Conservation (phyloP, 495 filamentous ascomycete genomes). For the Podospora australis region DNA sequence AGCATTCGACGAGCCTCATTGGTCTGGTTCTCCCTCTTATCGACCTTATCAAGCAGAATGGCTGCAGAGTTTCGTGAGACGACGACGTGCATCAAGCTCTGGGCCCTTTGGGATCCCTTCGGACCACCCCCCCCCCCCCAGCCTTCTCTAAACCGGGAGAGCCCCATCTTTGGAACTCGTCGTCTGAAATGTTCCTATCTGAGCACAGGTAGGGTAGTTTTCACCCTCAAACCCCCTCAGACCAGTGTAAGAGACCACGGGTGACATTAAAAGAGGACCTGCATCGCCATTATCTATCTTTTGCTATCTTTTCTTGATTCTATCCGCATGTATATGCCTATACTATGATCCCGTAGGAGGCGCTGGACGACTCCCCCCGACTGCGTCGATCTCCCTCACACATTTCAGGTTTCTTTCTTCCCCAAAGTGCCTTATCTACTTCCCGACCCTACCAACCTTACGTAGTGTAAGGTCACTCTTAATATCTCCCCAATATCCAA, state of each 20-base stretch:
- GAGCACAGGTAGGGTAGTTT: neutral
- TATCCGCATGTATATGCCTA: neutral
- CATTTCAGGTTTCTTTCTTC: neutral
- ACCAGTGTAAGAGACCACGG: too few relatives aligned
- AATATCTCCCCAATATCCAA: constrained; percentile 1
- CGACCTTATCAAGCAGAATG: constrained; percentile 2
- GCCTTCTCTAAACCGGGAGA: neutral
- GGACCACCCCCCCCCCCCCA: constrained; percentile 1
- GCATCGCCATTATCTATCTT: neutral
- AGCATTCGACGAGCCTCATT: neutral
- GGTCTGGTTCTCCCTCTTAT: neutral
- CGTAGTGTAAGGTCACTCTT: too few relatives aligned
- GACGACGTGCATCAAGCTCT: neutral
- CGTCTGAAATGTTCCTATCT: neutral
- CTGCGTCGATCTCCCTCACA: neutral
- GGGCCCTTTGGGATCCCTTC: neutral
- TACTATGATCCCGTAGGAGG: neutral
- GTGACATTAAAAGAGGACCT: constrained; percentile 1
- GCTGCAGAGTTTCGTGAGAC: neutral
- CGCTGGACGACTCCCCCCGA: constrained; percentile 1
- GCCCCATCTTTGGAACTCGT: neutral
- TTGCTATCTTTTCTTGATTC: neutral
- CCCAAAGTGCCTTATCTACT: constrained; percentile 1
- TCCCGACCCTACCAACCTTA: too few relatives aligned
- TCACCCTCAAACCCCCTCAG: neutral